These are phyloP conservation scores for Peronospora farinosa DNA, from an alignment of 352 stramenopile species.

Conservation along the genomic window DNA sequence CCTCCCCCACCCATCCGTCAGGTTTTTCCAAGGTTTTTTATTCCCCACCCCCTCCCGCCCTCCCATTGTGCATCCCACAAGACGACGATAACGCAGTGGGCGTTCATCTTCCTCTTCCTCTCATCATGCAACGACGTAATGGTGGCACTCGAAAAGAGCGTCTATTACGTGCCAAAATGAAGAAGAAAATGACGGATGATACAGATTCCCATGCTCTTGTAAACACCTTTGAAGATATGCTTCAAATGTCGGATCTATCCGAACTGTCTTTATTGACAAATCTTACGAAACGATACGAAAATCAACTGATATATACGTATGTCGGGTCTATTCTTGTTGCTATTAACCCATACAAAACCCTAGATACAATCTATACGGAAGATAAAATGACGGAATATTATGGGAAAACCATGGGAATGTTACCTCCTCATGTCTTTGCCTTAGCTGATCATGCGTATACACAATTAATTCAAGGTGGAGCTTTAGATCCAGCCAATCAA, in stretches of 20 bases:
- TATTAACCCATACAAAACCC: slow-evolving; percentile 88
- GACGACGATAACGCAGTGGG: slow-evolving; percentile 25
- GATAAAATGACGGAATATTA: slow-evolving; percentile 86
- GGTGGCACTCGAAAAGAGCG: slow-evolving; percentile 73
- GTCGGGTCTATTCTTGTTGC: slow-evolving; percentile 87
- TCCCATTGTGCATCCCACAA: slow-evolving; percentile 1
- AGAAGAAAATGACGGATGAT: slow-evolving; percentile 81
- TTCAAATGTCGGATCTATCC: slow-evolving; percentile 87
- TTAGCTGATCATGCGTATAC: slow-evolving; percentile 86
- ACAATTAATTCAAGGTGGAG: slow-evolving; percentile 79
- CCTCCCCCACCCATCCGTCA: no score
- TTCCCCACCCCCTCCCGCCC: not conserved
- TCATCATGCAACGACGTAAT: slow-evolving; percentile 31
- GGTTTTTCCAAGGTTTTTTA: slow-evolving; percentile 24
- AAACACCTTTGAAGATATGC: slow-evolving; percentile 79
- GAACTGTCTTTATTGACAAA: slow-evolving; percentile 87
- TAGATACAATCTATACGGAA: slow-evolving; percentile 65
- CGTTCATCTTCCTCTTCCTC: slow-evolving; percentile 13
- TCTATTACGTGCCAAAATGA: slow-evolving; percentile 79
- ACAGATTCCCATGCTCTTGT: slow-evolving; percentile 34
- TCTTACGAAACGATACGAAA: slow-evolving; percentile 86
- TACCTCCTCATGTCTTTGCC: slow-evolving; percentile 89
- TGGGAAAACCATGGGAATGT: slow-evolving; percentile 63
- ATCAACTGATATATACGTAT: slow-evolving; percentile 92
- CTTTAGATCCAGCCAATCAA: slow-evolving; percentile 80